Base-by-base conservation (phyloP, 371 early-diverging fungal species). In the Chytridium lagenaria region DNA sequence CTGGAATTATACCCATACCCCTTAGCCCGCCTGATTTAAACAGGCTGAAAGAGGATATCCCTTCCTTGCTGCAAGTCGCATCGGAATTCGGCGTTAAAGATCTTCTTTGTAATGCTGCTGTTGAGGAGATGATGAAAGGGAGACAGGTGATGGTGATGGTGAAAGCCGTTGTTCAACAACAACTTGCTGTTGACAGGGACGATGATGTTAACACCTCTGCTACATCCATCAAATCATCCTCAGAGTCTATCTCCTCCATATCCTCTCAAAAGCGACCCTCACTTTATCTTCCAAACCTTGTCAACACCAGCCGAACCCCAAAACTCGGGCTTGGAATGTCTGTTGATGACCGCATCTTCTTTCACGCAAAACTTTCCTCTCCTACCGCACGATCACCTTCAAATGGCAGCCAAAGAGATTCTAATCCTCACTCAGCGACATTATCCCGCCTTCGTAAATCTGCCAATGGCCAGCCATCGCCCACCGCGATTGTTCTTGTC, bases 1-100 rank as follows among this genome's bases (percentile, higher is more conserved):
- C 91, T 5, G 95, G 95, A 19, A 84, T 92, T 0, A 80, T 91
- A 0, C 89, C 92, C 16, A 89, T 95, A 23, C 92, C 94, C 0
- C 75, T 94, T 15, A 83, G 89, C 38, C 86, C 88, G 44, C 87
- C 89, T 5, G 94, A 94, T 63, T 78, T 81, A 0, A 76, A 80
- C 23, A 87, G 92, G 23, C 72, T 91, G 49, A 79, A 87, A 30
- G 94, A 94, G 61, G 93, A 93, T 70, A 77, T 92, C 7, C 83
- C 85, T 0, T 80, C 83, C 0, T 67, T 94, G 73, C 78, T 91
- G 40, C 84, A 84, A 12, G 78, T 91, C 0, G 82, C 88, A 26
- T 77, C 84, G 16, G 91, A 92, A 44, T 87, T 92, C 61, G 83
- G 84, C 52, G 74, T 88, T 5, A 74, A 75, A 7, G 80, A 80